Percentiles rank a stretch among this genome's conserved stretches.
These are phyloP conservation scores for Aphanomyces astaci DNA, from an alignment of 352 stramenopile species.

Conservation along the genomic window DNA sequence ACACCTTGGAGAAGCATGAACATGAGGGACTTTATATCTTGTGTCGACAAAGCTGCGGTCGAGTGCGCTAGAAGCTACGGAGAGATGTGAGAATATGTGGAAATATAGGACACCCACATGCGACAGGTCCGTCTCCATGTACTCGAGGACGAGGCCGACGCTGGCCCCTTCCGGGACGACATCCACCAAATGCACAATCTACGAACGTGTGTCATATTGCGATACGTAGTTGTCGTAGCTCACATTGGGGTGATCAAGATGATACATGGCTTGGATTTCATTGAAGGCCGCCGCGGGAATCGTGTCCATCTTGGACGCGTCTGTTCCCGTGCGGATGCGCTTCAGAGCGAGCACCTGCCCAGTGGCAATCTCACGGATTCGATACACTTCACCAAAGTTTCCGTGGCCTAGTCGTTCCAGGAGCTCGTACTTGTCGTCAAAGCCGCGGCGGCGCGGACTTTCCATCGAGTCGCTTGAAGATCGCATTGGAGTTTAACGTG, in stretches of 20 bases:
- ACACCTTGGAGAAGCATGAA: slow-evolving; percentile 62
- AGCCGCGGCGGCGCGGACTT: neutral
- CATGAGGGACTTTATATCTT: slow-evolving; percentile 47
- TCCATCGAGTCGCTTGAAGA: neutral
- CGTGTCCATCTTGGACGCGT: slow-evolving; percentile 38
- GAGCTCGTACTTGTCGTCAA: slow-evolving; percentile 47
- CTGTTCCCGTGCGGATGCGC: slow-evolving; percentile 38
- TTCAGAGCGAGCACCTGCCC: slow-evolving; percentile 51
- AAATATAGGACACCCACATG: slow-evolving; percentile 26
- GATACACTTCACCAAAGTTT: slow-evolving; percentile 61
- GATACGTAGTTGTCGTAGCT: neutral
- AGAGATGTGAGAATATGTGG: neutral
- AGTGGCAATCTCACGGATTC: slow-evolving; percentile 35
- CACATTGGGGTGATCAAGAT: slow-evolving; percentile 64
- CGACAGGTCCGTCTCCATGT: slow-evolving; percentile 54
- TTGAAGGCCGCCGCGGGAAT: slow-evolving; percentile 57
- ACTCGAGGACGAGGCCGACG: slow-evolving; percentile 66
- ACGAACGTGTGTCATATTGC: no score
- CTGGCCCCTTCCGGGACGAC: slow-evolving; percentile 44
- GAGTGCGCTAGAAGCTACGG: slow-evolving; percentile 38
- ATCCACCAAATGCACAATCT: slow-evolving; percentile 64
- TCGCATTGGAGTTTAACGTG: neutral
- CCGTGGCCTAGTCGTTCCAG: slow-evolving; percentile 57
- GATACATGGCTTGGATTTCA: slow-evolving; percentile 65
- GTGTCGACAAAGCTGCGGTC: slow-evolving; percentile 29